These are phyloP conservation scores for Lipomyces sp. DNA, from an alignment of 805 yeast species.

Conservation along the genomic window DNA sequence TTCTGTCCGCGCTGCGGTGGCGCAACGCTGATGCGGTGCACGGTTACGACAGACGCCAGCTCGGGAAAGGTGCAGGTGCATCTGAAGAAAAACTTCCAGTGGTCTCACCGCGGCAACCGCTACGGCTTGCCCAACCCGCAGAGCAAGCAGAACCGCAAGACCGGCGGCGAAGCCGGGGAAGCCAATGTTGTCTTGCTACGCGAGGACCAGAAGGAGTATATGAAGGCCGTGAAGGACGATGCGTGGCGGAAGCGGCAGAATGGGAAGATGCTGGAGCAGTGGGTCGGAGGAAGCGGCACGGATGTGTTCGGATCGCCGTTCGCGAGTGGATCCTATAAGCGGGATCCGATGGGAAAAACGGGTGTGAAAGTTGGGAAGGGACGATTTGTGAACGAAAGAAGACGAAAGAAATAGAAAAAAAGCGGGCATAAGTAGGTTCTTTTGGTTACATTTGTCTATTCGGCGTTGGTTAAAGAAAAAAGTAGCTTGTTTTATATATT, in stretches of 20 bases:
- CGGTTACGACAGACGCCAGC: constrained; percentile 51
- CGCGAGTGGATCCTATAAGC: constrained; percentile 56
- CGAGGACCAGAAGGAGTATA: constrained; percentile 94
- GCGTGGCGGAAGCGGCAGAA: constrained; percentile 82
- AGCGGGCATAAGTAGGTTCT: background rate
- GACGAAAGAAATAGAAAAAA: constrained; percentile 11
- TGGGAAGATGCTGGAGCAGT: constrained; percentile 78
- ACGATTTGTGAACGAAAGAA: constrained; percentile 59
- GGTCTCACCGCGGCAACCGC: constrained; percentile 85
- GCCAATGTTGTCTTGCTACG: constrained; percentile 51
- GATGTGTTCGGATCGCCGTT: constrained; percentile 88
- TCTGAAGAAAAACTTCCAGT: constrained; percentile 84
- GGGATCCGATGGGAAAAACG: constrained; percentile 41
- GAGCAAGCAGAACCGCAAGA: constrained; percentile 65
- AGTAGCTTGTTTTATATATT: no score
- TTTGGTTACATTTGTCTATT: background rate
- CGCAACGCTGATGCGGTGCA: constrained; percentile 79
- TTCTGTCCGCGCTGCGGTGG: constrained; percentile 98
- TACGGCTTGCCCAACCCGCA: constrained; percentile 85
- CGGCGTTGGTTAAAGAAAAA: background rate
- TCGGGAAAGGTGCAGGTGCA: constrained; percentile 85
- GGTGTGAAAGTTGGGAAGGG: constrained; percentile 85
- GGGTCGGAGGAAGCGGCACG: constrained; percentile 89
- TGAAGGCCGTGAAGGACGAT: constrained; percentile 80
- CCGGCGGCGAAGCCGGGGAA: constrained; percentile 71